A percentile compares a stretch with the other conserved stretches of the same genome.
Conservation (phyloP, 352 stramenopile genomes). For the Pythium aquatile region DNA sequence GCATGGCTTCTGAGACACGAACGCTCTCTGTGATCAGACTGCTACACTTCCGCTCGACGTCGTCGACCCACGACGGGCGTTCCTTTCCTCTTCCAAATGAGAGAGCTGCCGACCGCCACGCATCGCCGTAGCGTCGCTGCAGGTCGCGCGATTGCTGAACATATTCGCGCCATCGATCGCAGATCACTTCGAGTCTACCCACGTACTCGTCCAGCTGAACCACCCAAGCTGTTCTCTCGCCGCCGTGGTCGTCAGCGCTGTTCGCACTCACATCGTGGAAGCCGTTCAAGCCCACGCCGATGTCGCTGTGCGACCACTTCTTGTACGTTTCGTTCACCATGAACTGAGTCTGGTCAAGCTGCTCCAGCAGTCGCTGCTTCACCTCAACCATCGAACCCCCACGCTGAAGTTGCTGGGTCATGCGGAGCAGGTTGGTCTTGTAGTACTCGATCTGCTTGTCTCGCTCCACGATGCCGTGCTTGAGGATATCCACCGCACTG, state of each 20-base stretch:
- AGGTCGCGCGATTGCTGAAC: conserved; percentile 55
- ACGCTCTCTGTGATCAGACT: conserved; percentile 51
- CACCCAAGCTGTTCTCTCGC: conserved; percentile 9
- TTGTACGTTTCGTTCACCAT: conserved; percentile 80
- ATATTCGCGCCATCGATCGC: conserved; percentile 54
- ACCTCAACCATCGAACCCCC: conserved; percentile 58
- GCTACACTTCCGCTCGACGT: conserved; percentile 55
- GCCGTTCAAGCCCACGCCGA: conserved; percentile 36
- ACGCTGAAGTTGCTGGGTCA: conserved; percentile 51
- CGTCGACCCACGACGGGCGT: conserved; percentile 48
- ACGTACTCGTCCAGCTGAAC: conserved; percentile 62
- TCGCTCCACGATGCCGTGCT: conserved; percentile 51
- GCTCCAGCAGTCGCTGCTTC: conserved; percentile 69
- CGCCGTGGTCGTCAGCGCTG: background rate
- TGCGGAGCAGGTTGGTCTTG: conserved; percentile 45
- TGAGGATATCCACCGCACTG: conserved; percentile 62
- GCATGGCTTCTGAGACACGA: conserved; percentile 55
- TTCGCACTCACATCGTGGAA: conserved; percentile 14
- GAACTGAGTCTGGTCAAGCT: conserved; percentile 74
- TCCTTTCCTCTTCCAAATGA: conserved; percentile 36
- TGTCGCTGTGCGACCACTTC: conserved; percentile 59
- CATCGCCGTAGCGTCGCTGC: conserved; percentile 47
- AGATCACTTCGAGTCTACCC: conserved; percentile 50
- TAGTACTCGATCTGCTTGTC: conserved; percentile 72
- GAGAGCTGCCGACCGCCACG: conserved; percentile 32